Evolutionary conservation across 306 rosid species (phyloP).

Genomic region (Psophocarpus tetragonolobus): DNA sequence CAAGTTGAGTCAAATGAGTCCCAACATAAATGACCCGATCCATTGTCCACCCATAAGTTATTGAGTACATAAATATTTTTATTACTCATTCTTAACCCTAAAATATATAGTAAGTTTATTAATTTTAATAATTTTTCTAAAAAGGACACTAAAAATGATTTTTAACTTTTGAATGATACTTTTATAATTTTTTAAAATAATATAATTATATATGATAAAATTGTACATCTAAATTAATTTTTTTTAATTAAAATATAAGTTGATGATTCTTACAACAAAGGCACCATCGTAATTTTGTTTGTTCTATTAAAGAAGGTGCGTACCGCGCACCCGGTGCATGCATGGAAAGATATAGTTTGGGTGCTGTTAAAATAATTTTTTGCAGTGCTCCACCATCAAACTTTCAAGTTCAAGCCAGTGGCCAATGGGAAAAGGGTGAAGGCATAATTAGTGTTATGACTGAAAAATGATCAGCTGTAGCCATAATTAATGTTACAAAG

Average conservation of each 20-base stretch:
- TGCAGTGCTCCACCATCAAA: neutral
- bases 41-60: too few relatives aligned
- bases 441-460: neutral
- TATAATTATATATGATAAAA: neutral
- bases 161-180: too few relatives aligned
- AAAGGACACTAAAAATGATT: too few relatives aligned
- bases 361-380: neutral
- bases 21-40: too few relatives aligned
- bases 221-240: neutral
- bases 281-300: neutral
- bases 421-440: neutral
- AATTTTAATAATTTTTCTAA: too few relatives aligned
- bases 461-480: slow-evolving; percentile 13
- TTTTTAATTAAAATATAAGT: neutral
- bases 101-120: too few relatives aligned
- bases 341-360: neutral
- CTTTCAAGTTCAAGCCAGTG: neutral
- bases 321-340: slow-evolving; percentile 29
- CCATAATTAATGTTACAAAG: slow-evolving; percentile 45
- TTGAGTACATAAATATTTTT: too few relatives aligned
- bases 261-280: neutral
- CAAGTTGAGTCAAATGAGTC: too few relatives aligned
- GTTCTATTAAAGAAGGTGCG: slow-evolving; percentile 4
- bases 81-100: too few relatives aligned
- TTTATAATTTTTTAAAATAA: neutral